These are phyloP conservation scores for Pseudonectria foliicola DNA, from an alignment of 2,329 filamentous ascomycete species.

Conservation along the genomic window DNA sequence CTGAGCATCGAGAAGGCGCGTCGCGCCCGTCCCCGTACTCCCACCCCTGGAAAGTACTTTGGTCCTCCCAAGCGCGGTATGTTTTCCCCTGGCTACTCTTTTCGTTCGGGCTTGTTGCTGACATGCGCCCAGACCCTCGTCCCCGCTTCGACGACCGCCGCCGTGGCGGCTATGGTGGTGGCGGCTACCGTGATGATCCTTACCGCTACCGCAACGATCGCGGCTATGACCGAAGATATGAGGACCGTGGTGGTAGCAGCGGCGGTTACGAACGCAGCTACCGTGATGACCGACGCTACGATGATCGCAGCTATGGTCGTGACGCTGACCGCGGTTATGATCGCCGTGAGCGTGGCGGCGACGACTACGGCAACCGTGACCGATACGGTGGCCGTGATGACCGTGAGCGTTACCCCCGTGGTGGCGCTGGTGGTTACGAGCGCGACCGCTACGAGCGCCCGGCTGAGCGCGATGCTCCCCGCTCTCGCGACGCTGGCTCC, in stretches of 20 bases:
- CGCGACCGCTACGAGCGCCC: constrained; percentile 43
- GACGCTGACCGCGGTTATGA: constrained; percentile 52
- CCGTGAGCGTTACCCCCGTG: constrained; percentile 32
- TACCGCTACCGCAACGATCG: constrained; percentile 46
- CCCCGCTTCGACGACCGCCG: constrained; percentile 54
- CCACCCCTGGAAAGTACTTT: constrained; percentile 98
- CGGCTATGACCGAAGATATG: constrained; percentile 38
- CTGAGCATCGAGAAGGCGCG: constrained; percentile 98
- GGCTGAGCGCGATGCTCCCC: constrained; percentile 33
- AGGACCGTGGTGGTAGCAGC: constrained; percentile 36
- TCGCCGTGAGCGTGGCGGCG: constrained; percentile 36
- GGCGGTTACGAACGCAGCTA: constrained; percentile 45
- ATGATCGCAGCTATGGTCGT: constrained; percentile 43
- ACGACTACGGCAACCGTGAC: constrained; percentile 29
- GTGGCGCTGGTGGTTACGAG: constrained; percentile 38
- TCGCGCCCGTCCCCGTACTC: constrained; percentile 86
- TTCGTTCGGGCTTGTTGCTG: constrained; percentile 5
- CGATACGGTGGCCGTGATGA: constrained; percentile 40
- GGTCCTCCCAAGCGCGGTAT: constrained; percentile 94
- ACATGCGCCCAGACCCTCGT: constrained; percentile 28
- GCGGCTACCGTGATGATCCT: constrained; percentile 47
- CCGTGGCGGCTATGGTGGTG: constrained; percentile 49
- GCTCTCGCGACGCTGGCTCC: constrained; percentile 32
- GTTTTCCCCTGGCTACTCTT: constrained; percentile 25
- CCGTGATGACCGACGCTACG: constrained; percentile 39